Evolutionary conservation across 257 asterid species (phyloP), one percentile per base, ranked within the genome.

Genomic region (Solanum medicagineum): DNA sequence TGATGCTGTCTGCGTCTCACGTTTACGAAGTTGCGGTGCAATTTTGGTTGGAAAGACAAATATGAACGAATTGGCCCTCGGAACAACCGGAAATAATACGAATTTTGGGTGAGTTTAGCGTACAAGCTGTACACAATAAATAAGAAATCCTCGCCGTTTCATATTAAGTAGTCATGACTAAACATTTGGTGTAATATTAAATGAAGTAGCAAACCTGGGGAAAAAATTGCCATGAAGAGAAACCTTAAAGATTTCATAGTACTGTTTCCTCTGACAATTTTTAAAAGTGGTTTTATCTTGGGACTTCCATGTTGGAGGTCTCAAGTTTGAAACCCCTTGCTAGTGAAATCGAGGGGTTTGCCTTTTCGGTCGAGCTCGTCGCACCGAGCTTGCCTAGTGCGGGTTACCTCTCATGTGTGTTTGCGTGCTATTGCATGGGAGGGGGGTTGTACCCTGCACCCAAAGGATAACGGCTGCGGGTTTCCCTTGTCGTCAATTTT

Each of bases 61-160:
- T 91, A 97, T 97, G 99, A 98, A 97, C 90, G 99, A 97, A 88
- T 84, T 97, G 88, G 99, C 98, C 83, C 85, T 97, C 87, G 99
- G 99, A 54, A 92, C 97, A 10, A 93, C 98, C 29, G 99, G 99
- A 91, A 97, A 93, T 84, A 97, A 97, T 91, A 93, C 95, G 84
- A 95, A 97, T 87, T 65, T 94, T 62, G 98, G 99, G 99, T 97
- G 90, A 83, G 90, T 82, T 80, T 81, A 85, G 15, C 86, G 20
- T 26, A 84, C 24, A 81, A 74, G 79, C 86, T 15, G 77, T 56
- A 42, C 20, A 5, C 69, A 60, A 8, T 62, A 24, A 60, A 40
- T 19, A 69, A 40, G 40, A 40, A 70, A 42, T 42, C 13, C 80
- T 5, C 1, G 19, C 17, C 12, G 36, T 71, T 66, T 71, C 56